A percentile compares a stretch with the other conserved stretches of the same genome.
phyloP scores from a whole-genome alignment of 2,329 filamentous ascomycete species.

The Fusarium odoratissimum region DNA sequence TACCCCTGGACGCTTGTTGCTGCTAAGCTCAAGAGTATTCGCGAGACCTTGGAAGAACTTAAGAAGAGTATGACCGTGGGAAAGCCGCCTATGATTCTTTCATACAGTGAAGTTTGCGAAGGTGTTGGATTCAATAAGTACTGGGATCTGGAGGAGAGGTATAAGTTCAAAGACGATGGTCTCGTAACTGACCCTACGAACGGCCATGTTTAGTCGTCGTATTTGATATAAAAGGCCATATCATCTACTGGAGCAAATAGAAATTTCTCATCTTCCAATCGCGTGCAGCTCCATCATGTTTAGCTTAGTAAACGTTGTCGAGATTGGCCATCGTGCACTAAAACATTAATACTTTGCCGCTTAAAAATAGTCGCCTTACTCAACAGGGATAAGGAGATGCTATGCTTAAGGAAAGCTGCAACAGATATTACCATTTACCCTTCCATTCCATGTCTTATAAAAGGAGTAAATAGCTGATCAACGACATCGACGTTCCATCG shows the following conservation, averaged over 20 bases:
- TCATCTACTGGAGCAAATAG: background rate
- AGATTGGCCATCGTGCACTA: no score
- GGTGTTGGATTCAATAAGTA: conserved; percentile 59
- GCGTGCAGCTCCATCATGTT: no score
- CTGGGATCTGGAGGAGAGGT: conserved; percentile 30
- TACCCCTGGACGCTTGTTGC: conserved; percentile 59
- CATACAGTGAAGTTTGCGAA: conserved; percentile 57
- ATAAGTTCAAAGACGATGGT: background rate
- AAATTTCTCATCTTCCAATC: no score
- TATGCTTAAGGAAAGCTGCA: no score
- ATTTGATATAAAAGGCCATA: background rate
- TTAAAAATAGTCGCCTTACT: rapidly evolving
- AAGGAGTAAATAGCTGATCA: background rate
- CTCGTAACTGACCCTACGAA: background rate
- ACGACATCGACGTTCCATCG: background rate
- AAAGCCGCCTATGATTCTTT: conserved; percentile 56
- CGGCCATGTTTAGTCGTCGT: background rate
- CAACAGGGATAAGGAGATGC: rapidly evolving
- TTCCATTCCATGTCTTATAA: rapidly evolving
- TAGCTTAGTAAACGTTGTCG: no score
- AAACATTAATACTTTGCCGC: rapidly evolving
- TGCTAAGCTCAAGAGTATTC: conserved; percentile 55
- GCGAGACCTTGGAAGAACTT: conserved; percentile 51
- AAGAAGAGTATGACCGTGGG: conserved; percentile 56
- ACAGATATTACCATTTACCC: background rate